Base-by-base conservation (phyloP, 1,284 basidiomycete genomes). In the Moesziomyces aphidis region DNA sequence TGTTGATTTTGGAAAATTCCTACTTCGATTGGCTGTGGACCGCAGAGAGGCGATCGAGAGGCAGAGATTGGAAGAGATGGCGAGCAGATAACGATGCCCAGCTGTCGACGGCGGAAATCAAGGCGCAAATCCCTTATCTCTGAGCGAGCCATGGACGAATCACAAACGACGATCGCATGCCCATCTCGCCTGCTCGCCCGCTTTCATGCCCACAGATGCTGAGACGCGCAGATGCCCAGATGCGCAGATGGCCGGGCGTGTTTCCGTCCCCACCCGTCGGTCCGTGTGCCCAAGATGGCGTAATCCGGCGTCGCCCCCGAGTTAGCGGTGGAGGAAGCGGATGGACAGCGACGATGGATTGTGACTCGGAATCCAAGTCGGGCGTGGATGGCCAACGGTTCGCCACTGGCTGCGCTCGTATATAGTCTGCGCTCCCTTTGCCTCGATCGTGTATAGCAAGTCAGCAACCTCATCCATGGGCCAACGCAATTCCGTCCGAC, bases 111-210 rank as follows among this genome's bases (percentile, higher is more conserved):
- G 23, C 28, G 31, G 19, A 34, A 36, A 36, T 36, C 49, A 21
- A 31, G 49, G 28, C 24, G 7, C 24, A 17, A 10, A 28, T 2
- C 31, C 19, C 67, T 61, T 70, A 70, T 70, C 67, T 70, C 36
- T 61, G 31, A 23, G 4, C 24, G 2, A n/a, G 9, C 4, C 54
- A 61, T 58, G 57, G 24, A 61, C 61, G 67, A 70, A 70, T 70
- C 67, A 70, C 24, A 59, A 28, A 21, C 54, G 49, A 55, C 42
- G 39, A 59, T 62, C 55, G 31, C 31, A 34, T 11, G 6, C 31
- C 31, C 31, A 34, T 34, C 31, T 34, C 6, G 26, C 26, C 13
- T 5, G 11, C 10, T 34, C 10, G 31, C 31, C 31, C 31, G 31
- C 31, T 11, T 11, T 13, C 31, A 13, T 34, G 31, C 10, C 9